phyloP scores from a whole-genome alignment of 2,329 filamentous ascomycete species.

The Hypoxylon sp. region DNA sequence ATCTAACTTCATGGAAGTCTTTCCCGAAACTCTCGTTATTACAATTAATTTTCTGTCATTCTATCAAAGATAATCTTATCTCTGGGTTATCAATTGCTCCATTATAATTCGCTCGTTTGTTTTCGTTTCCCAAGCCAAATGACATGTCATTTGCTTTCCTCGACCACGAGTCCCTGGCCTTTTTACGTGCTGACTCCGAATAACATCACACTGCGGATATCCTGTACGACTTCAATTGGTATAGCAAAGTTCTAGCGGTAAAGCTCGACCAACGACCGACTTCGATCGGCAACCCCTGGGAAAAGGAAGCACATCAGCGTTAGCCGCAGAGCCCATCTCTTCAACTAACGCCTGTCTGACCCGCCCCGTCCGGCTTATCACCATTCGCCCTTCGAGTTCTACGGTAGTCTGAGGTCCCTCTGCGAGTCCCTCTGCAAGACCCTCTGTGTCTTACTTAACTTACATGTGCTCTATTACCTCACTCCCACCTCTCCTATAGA shows the following conservation, averaged over 20 bases:
- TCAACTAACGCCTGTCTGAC: constrained; percentile 24
- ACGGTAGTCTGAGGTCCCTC: neutral
- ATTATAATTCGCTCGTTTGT: constrained; percentile 49
- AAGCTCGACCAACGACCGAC: constrained; percentile 16
- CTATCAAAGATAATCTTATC: constrained; percentile 52
- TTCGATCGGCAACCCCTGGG: constrained; percentile 16
- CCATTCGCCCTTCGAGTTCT: constrained; percentile 22
- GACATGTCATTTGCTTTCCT: constrained; percentile 45
- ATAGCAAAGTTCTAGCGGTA: constrained; percentile 23
- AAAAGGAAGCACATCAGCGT: constrained; percentile 10
- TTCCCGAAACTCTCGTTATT: constrained; percentile 44
- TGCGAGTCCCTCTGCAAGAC: neutral
- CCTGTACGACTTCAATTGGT: constrained; percentile 29
- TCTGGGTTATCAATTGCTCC: constrained; percentile 51
- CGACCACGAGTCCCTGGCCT: constrained; percentile 21
- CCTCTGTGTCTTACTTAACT: constrained; percentile 24
- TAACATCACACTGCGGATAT: constrained; percentile 28
- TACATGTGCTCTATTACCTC: constrained; percentile 37
- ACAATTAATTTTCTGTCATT: constrained; percentile 54
- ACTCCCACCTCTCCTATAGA: constrained; percentile 41
- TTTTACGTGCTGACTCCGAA: constrained; percentile 19
- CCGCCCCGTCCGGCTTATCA: constrained; percentile 31
- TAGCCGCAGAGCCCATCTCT: constrained; percentile 22
- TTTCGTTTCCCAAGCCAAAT: constrained; percentile 44
- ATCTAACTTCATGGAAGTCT: constrained; percentile 42